phyloP scores from a whole-genome alignment of 768 basidiomycete genomes.

The Coprinopsis sp. region DNA sequence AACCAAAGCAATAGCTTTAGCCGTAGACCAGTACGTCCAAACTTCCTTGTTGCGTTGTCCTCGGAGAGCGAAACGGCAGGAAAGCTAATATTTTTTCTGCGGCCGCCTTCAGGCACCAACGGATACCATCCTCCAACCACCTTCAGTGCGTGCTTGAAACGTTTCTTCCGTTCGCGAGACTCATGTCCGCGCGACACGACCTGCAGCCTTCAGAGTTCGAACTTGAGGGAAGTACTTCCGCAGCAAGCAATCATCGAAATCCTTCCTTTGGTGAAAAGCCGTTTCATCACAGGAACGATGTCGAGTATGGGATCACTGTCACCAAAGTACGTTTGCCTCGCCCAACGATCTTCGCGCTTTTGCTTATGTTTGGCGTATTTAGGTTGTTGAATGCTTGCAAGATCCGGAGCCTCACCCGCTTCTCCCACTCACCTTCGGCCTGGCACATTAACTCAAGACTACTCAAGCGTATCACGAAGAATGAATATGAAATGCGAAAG shows the following conservation, averaged over 20 bases:
- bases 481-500: too few relatives aligned
- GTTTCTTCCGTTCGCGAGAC: not conserved
- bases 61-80: not conserved
- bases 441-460: too few relatives aligned
- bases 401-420: slow-evolving; percentile 25
- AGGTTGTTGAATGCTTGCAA: slow-evolving; percentile 35
- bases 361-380: not conserved
- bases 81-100: not conserved
- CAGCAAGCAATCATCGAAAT: not conserved
- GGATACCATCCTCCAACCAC: not conserved
- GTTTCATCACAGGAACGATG: slow-evolving; percentile 13
- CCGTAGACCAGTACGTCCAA: not conserved
- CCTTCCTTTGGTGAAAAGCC: slow-evolving; percentile 5
- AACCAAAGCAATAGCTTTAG: slow-evolving; percentile 9
- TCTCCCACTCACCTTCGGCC: too few relatives aligned
- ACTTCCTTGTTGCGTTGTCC: not conserved
- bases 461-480: too few relatives aligned
- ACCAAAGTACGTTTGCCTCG: slow-evolving; percentile 27
- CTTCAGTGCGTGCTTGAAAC: not conserved
- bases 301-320: slow-evolving; percentile 36
- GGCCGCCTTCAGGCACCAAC: too few relatives aligned
- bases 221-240: not conserved
- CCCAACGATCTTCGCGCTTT: not conserved
- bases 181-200: not conserved
- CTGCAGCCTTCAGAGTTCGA: not conserved